phyloP scores from a whole-genome alignment of 1,284 basidiomycete genomes.

The Boletellus dicymbophilus region DNA sequence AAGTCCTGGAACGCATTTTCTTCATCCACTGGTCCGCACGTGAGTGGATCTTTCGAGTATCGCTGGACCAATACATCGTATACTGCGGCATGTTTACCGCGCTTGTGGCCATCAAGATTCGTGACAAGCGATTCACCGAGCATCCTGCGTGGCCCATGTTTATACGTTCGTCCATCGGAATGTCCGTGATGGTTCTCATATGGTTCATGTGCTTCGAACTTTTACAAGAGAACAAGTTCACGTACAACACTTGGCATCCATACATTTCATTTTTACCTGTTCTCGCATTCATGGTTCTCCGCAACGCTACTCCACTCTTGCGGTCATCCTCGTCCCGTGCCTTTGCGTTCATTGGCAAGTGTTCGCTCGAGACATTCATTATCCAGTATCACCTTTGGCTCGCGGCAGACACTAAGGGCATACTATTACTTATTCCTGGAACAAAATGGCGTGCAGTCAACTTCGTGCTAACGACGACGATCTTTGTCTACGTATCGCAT shows the following conservation, averaged over 20 bases:
- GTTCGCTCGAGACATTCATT: constrained; percentile 86
- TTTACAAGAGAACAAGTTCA: constrained; percentile 72
- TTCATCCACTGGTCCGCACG: constrained; percentile 80
- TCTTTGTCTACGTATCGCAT: constrained; percentile 81
- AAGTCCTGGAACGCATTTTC: constrained; percentile 62
- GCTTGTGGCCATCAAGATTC: constrained; percentile 73
- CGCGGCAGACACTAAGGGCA: constrained; percentile 83
- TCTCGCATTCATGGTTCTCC: constrained; percentile 69
- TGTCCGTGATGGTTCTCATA: constrained; percentile 54
- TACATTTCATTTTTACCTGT: constrained; percentile 84
- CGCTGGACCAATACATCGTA: constrained; percentile 86
- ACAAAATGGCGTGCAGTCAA: constrained; percentile 74
- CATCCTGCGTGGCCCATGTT: constrained; percentile 63
- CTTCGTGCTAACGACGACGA: constrained; percentile 70
- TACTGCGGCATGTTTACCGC: constrained; percentile 85
- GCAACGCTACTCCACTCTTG: constrained; percentile 73
- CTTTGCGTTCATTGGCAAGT: constrained; percentile 82
- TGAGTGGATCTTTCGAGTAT: constrained; percentile 88
- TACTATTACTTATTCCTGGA: constrained; percentile 79
- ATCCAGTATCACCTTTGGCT: constrained; percentile 92
- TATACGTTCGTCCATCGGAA: constrained; percentile 47
- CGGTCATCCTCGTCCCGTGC: constrained; percentile 68
- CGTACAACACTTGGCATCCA: constrained; percentile 85
- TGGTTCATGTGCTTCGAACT: constrained; percentile 89
- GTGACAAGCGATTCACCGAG: constrained; percentile 73